phyloP scores from a whole-genome alignment of 768 basidiomycete species.

The Tylopilus intermedius region DNA sequence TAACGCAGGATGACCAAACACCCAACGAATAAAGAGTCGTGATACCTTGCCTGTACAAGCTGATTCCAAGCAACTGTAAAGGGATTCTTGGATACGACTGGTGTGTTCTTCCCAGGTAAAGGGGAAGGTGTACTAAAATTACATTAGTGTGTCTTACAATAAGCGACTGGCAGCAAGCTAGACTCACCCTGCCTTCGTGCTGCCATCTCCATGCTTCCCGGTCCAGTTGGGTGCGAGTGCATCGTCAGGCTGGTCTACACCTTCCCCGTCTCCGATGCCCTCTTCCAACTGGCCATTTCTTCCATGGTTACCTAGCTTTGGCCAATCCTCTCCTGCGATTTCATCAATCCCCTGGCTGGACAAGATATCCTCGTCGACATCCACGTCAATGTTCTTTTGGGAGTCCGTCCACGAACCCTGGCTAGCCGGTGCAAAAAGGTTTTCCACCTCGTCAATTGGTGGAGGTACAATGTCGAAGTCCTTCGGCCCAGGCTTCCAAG shows the following conservation, averaged over 20 bases:
- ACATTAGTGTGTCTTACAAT: neutral
- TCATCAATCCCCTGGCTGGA: conserved; percentile 34
- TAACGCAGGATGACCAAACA: conserved; percentile 5
- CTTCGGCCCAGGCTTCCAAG: conserved; percentile 46
- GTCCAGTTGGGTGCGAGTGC: neutral
- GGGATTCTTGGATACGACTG: conserved; percentile 10
- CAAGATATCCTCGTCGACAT: conserved; percentile 29
- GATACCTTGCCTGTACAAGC: conserved; percentile 16
- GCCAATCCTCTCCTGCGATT: conserved; percentile 23
- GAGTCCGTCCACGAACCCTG: conserved; percentile 13
- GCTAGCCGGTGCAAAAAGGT: conserved; percentile 24
- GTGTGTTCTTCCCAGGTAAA: neutral
- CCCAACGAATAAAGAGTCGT: neutral
- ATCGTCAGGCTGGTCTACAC: neutral
- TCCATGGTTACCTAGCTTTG: conserved; percentile 1
- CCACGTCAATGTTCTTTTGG: conserved; percentile 19
- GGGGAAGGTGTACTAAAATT: neutral
- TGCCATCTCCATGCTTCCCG: neutral
- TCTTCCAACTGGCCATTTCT: conserved; percentile 16
- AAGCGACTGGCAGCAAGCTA: neutral
- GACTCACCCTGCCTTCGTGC: neutral
- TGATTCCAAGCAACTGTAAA: conserved; percentile 22
- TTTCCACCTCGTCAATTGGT: conserved; percentile 16
- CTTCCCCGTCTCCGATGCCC: conserved; percentile 6
- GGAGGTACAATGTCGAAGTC: conserved; percentile 10